phyloP scores from a whole-genome alignment of 164 flowering plant species.

The Nymphaea colorata region DNA sequence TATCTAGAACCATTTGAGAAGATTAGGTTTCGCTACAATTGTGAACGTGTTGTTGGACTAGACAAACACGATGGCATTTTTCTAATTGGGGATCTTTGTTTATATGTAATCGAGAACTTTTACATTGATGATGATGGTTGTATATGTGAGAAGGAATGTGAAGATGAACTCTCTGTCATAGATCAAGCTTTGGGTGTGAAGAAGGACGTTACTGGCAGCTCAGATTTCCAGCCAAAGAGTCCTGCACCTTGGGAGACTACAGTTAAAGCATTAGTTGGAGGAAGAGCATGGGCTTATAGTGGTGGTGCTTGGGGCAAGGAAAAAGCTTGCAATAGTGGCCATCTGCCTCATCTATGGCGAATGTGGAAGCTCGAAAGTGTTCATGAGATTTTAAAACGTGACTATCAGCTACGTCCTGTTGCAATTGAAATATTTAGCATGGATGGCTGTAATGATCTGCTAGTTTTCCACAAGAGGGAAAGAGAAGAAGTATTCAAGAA shows the following conservation, averaged over 20 bases:
- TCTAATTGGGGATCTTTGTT: conserved; percentile 75
- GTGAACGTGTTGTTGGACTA: conserved; percentile 94
- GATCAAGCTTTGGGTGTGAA: conserved; percentile 99
- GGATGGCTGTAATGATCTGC: conserved; percentile 99
- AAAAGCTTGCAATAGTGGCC: conserved; percentile 60
- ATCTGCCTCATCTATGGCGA: conserved; percentile 87
- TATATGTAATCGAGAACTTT: conserved; percentile 92
- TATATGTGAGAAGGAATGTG: conserved; percentile 84
- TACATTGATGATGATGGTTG: conserved; percentile 82
- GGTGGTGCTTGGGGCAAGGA: conserved; percentile 99
- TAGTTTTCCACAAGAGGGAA: conserved; percentile 96
- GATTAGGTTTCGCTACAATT: conserved; percentile 78
- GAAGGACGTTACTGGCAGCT: conserved; percentile 56
- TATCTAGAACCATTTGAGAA: conserved; percentile 82
- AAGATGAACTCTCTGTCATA: conserved; percentile 91
- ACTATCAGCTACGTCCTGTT: conserved; percentile 98
- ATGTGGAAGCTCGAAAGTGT: conserved; percentile 98
- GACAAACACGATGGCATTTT: conserved; percentile 99
- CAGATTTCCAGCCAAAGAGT: conserved; percentile 72
- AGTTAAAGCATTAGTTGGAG: conserved; percentile 56
- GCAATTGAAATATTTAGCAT: conserved; percentile 98
- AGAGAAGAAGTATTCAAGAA: conserved; percentile 95
- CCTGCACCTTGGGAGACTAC: conserved; percentile 56
- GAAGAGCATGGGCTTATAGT: conserved; percentile 96
- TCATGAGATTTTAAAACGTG: conserved; percentile 95